Conservation (phyloP, 2,329 filamentous ascomycete genomes). For the Fusarium ambrosium region DNA sequence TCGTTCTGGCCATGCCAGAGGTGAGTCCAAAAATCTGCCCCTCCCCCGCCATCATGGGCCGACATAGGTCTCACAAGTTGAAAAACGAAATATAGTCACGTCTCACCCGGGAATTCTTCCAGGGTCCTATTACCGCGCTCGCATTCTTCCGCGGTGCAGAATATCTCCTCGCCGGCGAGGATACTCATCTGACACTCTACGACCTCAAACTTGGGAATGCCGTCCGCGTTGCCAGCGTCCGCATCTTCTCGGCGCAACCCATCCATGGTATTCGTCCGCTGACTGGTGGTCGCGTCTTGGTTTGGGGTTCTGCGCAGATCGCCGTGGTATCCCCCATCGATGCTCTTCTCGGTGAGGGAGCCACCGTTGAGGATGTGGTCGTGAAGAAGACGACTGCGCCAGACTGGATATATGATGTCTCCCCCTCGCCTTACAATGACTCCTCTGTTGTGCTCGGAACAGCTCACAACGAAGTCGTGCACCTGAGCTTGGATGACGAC, state of each 20-base stretch:
- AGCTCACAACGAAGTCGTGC: constrained; percentile 86
- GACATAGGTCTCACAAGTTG: background rate
- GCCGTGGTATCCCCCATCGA: constrained; percentile 47
- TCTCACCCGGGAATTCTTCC: constrained; percentile 55
- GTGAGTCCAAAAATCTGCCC: constrained; percentile 37
- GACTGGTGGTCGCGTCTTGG: constrained; percentile 58
- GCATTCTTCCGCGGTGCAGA: constrained; percentile 60
- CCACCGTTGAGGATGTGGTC: constrained; percentile 28
- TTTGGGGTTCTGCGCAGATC: constrained; percentile 80
- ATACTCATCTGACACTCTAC: constrained; percentile 69
- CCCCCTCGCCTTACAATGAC: constrained; percentile 61
- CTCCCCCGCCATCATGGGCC: constrained; percentile 44
- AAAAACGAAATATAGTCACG: constrained; percentile 15
- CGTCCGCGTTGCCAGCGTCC: constrained; percentile 55
- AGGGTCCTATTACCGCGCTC: constrained; percentile 72
- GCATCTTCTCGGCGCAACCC: constrained; percentile 75
- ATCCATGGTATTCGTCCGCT: constrained; percentile 78
- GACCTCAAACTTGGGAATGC: constrained; percentile 54
- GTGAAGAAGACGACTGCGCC: constrained; percentile 62
- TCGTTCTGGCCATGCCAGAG: constrained; percentile 30
- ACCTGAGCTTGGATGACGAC: constrained; percentile 55
- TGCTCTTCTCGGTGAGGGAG: constrained; percentile 47
- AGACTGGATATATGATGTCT: constrained; percentile 84
- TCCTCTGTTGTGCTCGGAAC: constrained; percentile 75
- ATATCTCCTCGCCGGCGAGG: constrained; percentile 71